A percentile compares a stretch with the other conserved stretches of the same genome.
Conservation (phyloP, 805 yeast genomes). For the Ogataea neopini region DNA sequence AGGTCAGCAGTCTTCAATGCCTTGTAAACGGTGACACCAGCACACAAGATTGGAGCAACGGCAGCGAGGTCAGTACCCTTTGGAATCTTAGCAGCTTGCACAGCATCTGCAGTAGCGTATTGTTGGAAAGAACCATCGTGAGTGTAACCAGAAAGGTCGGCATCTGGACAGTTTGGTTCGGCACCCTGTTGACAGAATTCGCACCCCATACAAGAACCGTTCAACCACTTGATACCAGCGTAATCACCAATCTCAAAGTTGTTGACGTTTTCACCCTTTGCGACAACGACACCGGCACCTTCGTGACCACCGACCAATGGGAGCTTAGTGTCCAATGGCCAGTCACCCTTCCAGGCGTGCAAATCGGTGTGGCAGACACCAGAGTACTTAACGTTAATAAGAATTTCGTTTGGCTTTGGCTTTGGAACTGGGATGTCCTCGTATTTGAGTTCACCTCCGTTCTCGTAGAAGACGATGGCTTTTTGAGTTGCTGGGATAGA, state of each 20-base stretch:
- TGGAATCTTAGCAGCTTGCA: slow-evolving; percentile 81
- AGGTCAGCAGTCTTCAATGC: slow-evolving; percentile 79
- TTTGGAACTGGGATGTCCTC: slow-evolving; percentile 72
- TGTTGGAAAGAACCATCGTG: slow-evolving; percentile 91
- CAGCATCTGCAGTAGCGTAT: slow-evolving; percentile 85
- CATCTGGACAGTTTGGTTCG: slow-evolving; percentile 70
- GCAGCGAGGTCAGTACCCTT: slow-evolving; percentile 69
- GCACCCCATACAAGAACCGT: slow-evolving; percentile 69
- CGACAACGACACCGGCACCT: slow-evolving; percentile 80
- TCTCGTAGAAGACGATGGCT: slow-evolving; percentile 62
- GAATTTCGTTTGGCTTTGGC: slow-evolving; percentile 70
- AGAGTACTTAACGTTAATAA: slow-evolving; percentile 75
- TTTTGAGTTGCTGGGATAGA: slow-evolving; percentile 47
- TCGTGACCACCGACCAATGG: slow-evolving; percentile 83
- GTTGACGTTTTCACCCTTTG: slow-evolving; percentile 61
- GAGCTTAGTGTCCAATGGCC: slow-evolving; percentile 70
- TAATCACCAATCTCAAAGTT: slow-evolving; percentile 72
- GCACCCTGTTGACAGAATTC: slow-evolving; percentile 59
- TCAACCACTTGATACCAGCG: slow-evolving; percentile 80
- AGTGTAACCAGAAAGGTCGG: slow-evolving; percentile 81
- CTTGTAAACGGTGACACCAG: slow-evolving; percentile 89
- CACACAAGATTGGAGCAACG: slow-evolving; percentile 82
- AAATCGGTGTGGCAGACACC: slow-evolving; percentile 91
- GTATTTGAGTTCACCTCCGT: slow-evolving; percentile 60
- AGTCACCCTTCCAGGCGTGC: slow-evolving; percentile 89